phyloP scores from a whole-genome alignment of 2,329 filamentous ascomycete species.

The Mollisiaceae sp. region DNA sequence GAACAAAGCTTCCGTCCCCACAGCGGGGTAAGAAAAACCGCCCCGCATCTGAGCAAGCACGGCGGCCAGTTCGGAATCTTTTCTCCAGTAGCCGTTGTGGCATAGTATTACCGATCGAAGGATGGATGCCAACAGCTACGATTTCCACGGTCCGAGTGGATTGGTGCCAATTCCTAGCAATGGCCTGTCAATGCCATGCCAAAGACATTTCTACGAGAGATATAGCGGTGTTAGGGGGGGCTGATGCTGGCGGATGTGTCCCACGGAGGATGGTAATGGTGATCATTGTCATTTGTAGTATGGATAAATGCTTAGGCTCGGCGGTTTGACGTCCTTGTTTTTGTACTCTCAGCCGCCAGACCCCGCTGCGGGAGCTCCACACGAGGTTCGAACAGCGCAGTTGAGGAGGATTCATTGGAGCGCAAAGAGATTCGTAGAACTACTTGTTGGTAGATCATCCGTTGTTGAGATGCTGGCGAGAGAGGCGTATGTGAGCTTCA shows the following conservation, averaged over 20 bases:
- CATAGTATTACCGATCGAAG: neutral
- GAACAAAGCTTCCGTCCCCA: neutral
- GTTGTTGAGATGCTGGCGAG: neutral
- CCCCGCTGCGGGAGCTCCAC: slow-evolving; percentile 14
- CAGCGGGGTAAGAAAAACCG: slow-evolving; percentile 13
- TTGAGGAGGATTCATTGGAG: neutral
- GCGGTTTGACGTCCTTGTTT: neutral
- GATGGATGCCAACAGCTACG: neutral
- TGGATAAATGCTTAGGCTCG: slow-evolving; percentile 6
- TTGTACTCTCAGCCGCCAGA: neutral
- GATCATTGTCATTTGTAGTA: neutral
- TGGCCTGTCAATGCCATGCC: neutral
- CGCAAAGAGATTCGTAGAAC: neutral
- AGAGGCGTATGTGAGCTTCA: neutral
- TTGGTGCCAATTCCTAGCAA: neutral
- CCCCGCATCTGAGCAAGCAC: neutral
- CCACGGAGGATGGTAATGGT: neutral
- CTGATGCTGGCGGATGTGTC: neutral
- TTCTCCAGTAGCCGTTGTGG: neutral
- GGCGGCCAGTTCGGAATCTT: neutral
- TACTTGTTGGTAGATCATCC: neutral
- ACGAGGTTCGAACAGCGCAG: neutral
- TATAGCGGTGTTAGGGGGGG: neutral
- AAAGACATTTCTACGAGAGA: neutral
- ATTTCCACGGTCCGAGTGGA: neutral